These are phyloP conservation scores for Salinomyces thailandicus DNA, from an alignment of 2,329 filamentous ascomycete genomes.

Conservation along the genomic window DNA sequence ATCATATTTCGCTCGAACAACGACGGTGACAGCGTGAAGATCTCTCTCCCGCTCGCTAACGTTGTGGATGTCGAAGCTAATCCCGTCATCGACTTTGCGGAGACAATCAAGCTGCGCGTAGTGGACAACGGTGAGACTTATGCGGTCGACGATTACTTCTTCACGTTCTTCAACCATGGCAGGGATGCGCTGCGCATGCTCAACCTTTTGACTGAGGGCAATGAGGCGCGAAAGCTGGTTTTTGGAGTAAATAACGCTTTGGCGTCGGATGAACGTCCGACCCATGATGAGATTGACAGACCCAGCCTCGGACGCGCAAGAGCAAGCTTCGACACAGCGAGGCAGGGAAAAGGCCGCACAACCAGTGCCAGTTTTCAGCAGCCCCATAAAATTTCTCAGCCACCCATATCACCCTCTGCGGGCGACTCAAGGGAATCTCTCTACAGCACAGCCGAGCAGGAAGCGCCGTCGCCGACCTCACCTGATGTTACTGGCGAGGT, in stretches of 20 bases:
- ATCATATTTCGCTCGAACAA: slow-evolving; percentile 95
- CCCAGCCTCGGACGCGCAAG: slow-evolving; percentile 25
- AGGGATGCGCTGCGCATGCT: slow-evolving; percentile 74
- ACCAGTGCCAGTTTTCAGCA: slow-evolving; percentile 41
- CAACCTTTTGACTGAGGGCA: slow-evolving; percentile 59
- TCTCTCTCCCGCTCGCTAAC: slow-evolving; percentile 78
- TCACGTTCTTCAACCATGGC: slow-evolving; percentile 84
- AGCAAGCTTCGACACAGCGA: slow-evolving; percentile 30
- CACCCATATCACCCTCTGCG: slow-evolving; percentile 40
- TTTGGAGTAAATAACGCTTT: background rate
- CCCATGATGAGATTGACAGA: no score
- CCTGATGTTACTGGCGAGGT: slow-evolving; percentile 7
- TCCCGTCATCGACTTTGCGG: slow-evolving; percentile 79
- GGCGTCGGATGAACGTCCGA: background rate
- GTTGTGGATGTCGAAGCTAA: slow-evolving; percentile 89
- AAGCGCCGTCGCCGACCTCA: slow-evolving; percentile 13
- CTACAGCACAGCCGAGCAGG: slow-evolving; percentile 27
- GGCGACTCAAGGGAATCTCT: slow-evolving; percentile 64
- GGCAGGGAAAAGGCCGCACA: slow-evolving; percentile 53
- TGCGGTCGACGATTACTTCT: slow-evolving; percentile 96
- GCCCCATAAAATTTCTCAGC: slow-evolving; percentile 37
- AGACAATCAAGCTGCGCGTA: slow-evolving; percentile 87
- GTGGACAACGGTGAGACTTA: slow-evolving; percentile 91
- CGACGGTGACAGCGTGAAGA: slow-evolving; percentile 93
- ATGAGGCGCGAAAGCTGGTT: slow-evolving; percentile 29